A percentile compares a stretch with the other conserved stretches of the same genome.
phyloP scores from a whole-genome alignment of 2,329 filamentous ascomycete species.

The Monilinia fructicola region DNA sequence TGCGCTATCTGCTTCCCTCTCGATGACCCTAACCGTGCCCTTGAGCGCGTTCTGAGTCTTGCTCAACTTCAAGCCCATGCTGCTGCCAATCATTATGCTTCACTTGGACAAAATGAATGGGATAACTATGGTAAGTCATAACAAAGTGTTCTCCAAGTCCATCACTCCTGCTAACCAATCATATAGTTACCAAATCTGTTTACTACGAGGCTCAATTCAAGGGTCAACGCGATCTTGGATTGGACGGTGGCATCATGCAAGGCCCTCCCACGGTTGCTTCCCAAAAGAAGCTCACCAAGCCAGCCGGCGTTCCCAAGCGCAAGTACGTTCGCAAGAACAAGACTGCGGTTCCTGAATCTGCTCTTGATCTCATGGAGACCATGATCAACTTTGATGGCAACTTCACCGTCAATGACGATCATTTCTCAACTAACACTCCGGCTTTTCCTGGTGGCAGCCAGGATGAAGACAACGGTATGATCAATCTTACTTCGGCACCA shows the following conservation, averaged over 20 bases:
- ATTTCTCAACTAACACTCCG: background rate
- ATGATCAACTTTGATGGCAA: background rate
- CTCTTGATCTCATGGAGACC: background rate
- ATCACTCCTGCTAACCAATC: background rate
- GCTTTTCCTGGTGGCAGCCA: background rate
- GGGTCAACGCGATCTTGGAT: background rate
- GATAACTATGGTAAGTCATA: background rate
- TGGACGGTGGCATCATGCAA: background rate
- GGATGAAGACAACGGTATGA: background rate
- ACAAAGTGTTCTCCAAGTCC: background rate
- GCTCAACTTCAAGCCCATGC: background rate
- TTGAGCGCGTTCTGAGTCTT: conserved; percentile 7
- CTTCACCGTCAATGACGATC: too few relatives aligned
- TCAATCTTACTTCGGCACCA: background rate
- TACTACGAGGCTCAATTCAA: conserved; percentile 16
- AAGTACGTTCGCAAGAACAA: conserved; percentile 3
- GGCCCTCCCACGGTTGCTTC: background rate
- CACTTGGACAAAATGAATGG: conserved; percentile 1
- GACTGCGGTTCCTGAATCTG: background rate
- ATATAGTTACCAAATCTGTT: background rate
- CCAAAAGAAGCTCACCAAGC: background rate
- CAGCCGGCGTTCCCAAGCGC: conserved; percentile 5
- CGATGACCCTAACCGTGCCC: background rate
- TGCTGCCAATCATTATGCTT: conserved; percentile 2
- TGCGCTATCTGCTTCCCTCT: conserved; percentile 21